Evolutionary conservation across 768 basidiomycete genomes (phyloP).

Genomic region (Daedalea quercina): DNA sequence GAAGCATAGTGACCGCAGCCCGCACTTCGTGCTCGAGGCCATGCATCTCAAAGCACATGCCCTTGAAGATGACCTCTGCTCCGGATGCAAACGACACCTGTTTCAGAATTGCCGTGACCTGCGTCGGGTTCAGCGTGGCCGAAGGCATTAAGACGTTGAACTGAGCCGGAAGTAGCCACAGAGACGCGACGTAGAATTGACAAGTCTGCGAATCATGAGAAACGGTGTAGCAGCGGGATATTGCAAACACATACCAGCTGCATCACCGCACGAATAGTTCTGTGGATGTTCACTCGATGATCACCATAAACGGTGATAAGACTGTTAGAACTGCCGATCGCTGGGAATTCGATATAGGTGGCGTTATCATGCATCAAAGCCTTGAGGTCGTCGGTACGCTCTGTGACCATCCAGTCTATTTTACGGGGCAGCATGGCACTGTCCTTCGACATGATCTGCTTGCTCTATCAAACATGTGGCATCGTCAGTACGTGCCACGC

Average conservation of each 20-base stretch:
- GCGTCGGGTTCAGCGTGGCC: conserved; percentile 69
- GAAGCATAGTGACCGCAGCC: conserved; percentile 73
- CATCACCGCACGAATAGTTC: conserved; percentile 93
- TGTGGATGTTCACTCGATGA: conserved; percentile 87
- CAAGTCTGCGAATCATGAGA: conserved; percentile 58
- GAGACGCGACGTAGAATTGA: conserved; percentile 93
- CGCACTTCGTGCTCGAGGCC: conserved; percentile 90
- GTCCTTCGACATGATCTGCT: conserved; percentile 85
- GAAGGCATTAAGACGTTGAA: conserved; percentile 90
- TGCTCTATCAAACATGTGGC: conserved; percentile 49
- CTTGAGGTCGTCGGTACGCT: conserved; percentile 89
- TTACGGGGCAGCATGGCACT: conserved; percentile 94
- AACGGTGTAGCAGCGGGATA: not conserved
- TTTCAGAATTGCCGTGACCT: conserved; percentile 80
- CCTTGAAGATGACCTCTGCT: conserved; percentile 94
- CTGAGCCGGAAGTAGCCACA: conserved; percentile 92
- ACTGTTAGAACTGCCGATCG: conserved; percentile 88
- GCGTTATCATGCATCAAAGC: conserved; percentile 94
- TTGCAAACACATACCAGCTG: conserved; percentile 59
- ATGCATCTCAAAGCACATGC: conserved; percentile 96
- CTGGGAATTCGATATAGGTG: conserved; percentile 90
- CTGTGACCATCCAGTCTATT: conserved; percentile 97
- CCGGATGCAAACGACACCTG: conserved; percentile 83
- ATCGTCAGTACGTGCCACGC: too few species aligned
- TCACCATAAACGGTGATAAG: conserved; percentile 93